Evolutionary conservation across 2,329 filamentous ascomycete genomes (phyloP).

Genomic region (Microsporum ferrugineum): DNA sequence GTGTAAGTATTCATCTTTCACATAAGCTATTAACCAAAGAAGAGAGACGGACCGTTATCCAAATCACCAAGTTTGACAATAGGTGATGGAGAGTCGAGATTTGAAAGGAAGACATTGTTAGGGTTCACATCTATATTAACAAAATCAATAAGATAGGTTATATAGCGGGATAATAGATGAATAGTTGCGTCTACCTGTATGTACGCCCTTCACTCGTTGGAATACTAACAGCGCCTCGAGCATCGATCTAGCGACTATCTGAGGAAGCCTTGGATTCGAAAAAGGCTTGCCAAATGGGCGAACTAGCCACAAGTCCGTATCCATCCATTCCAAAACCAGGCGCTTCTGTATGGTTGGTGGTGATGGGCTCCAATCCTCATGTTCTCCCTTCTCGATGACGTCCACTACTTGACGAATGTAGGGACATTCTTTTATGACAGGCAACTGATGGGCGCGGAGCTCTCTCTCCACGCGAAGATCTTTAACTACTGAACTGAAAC

Average conservation of each 20-base stretch:
- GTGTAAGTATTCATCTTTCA: slow-evolving; percentile 7
- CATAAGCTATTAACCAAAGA: background rate
- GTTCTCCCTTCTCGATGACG: slow-evolving; percentile 7
- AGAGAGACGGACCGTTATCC: slow-evolving; percentile 8
- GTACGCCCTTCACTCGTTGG: slow-evolving; percentile 6
- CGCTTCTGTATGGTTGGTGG: slow-evolving; percentile 7
- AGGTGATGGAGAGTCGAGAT: slow-evolving; percentile 3
- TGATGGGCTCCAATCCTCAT: background rate
- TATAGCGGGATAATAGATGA: background rate
- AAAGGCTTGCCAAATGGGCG: slow-evolving; percentile 13
- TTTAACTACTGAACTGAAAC: slow-evolving; percentile 9
- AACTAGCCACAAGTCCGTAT: slow-evolving; percentile 11
- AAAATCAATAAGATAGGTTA: background rate
- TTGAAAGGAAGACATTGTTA: slow-evolving; percentile 12
- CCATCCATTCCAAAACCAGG: slow-evolving; percentile 13
- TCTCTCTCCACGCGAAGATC: slow-evolving; percentile 11
- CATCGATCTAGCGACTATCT: slow-evolving; percentile 10
- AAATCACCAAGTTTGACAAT: slow-evolving; percentile 11
- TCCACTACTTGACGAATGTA: slow-evolving; percentile 10
- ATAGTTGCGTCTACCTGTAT: slow-evolving; percentile 7
- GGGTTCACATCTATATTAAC: slow-evolving; percentile 9
- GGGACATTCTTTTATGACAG: slow-evolving; percentile 8
- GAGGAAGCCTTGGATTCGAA: slow-evolving; percentile 8
- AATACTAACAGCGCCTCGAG: slow-evolving; percentile 10
- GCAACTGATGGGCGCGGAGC: slow-evolving; percentile 10